These are phyloP conservation scores for Geosiphon pyriformis DNA, from an alignment of 192 early-diverging fungal genomes.

Conservation along the genomic window DNA sequence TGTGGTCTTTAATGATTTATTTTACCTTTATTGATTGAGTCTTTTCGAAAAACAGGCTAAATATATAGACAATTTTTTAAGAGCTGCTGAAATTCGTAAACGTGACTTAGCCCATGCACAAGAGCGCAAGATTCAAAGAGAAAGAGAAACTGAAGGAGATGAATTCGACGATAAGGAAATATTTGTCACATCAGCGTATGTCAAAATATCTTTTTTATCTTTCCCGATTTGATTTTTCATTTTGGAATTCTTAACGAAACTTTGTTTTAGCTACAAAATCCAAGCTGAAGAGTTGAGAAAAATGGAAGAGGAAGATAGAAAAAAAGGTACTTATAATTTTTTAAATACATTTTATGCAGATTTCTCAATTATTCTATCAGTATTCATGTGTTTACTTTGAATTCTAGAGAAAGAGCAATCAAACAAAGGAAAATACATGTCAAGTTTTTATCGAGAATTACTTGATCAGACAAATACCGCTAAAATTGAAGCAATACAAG, in stretches of 20 bases:
- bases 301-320: conserved; percentile 55
- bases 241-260: no score
- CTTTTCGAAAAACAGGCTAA: conserved; percentile 36
- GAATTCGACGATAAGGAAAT: conserved; percentile 64
- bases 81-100: conserved; percentile 57
- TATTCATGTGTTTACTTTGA: not conserved
- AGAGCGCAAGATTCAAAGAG: conserved; percentile 58
- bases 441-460: conserved; percentile 53
- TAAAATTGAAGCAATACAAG: conserved; percentile 34
- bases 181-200: conserved; percentile 69
- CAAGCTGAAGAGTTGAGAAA: conserved; percentile 54
- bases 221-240: not conserved
- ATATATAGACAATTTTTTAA: conserved; percentile 58
- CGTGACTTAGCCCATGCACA: conserved; percentile 59
- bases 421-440: conserved; percentile 30
- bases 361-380: not conserved
- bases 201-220: not conserved
- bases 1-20: not conserved
- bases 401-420: conserved; percentile 23
- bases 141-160: conserved; percentile 62
- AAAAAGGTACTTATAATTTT: conserved; percentile 29
- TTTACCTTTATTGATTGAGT: not conserved
- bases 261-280: conserved; percentile 36
- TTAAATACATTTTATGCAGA: not conserved
- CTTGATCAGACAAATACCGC: conserved; percentile 42